Base-by-base conservation (phyloP, 2,329 filamentous ascomycete species). In the Fusarium bactridioides region DNA sequence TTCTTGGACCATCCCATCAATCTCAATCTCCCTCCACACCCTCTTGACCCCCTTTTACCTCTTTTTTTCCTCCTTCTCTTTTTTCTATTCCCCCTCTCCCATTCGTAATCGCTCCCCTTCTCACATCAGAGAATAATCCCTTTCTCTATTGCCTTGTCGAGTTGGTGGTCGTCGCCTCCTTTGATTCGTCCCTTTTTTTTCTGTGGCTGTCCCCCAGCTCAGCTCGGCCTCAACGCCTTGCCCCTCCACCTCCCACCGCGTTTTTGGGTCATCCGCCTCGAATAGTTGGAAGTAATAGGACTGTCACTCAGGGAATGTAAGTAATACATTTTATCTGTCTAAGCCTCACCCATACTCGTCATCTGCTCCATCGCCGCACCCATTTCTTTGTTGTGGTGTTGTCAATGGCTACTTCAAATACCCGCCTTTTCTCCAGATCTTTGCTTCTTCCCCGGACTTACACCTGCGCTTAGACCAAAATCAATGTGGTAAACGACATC, bases 401-500 rank as follows among this genome's bases (percentile, higher is more conserved):
- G 56, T 64, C 75, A 74, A 77, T 77, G 75, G 75, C 73, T 70
- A 31, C 62, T 45, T 63, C 43, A 74, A 74, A 67, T 67, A 74
- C 48, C 51, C 55, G 29, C 44, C 50, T 65, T 21, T 55, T 47
- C 64, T 50, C 68, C 65, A 73, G 59, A 65, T 62, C 25, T 31
- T 43, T 43, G 59, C 61, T 63, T 50, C 43, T 70, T 44, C 65
- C 72, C 74, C 65, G 61, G 73, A 75, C 76, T 77, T 75, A 77
- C 75, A 76, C 62, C 40, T 74, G 63, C 70, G 75, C 68, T 64
- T 68, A 77, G 74, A 70, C 67, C 67, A 74, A 63, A 61, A 70
- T 76, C 74, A 73, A 83, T 83, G 82, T 79, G 79, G 77, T 82
- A 78, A 73, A 77, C 72, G 70, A 77, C 63, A 70, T 55, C 76